Base-by-base conservation (phyloP, 805 yeast species). In the Nakazawaea anatomiae region DNA sequence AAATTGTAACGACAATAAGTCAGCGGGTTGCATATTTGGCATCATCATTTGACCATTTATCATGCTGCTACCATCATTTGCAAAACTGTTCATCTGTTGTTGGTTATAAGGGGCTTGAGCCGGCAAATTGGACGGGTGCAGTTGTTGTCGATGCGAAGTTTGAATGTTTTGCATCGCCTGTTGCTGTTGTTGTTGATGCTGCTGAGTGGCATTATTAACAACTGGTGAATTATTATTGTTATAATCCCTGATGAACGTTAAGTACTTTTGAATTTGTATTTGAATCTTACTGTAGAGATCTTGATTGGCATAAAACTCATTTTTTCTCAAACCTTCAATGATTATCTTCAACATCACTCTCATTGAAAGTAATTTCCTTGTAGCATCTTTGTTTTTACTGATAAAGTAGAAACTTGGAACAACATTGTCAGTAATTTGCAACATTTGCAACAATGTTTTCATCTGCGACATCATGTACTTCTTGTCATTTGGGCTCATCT, bases 321-420 rank as follows among this genome's bases (percentile, higher is more conserved):
- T 85, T 55, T 80, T 74, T 52, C 82, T 77, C 56, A 89, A 71
- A 44, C 79, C 82, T 47, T 88, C 94, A 57, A 84, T 68, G 54
- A 89, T 86, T 61, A 84, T 86, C 60, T 82, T 84, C 42, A 88
- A 82, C 84, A 89, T 84, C 54, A 82, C 76, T 66, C 89, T 83
- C 74, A 87, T 80, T 62, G 87, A 91, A 53, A 90, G 75, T 53
- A 90, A 76, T 57, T 87, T 79, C 59, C 80, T 82, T 1, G 96
- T 85, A 8, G 88, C 91, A 46, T 83, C 87, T 46, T 75, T 77
- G 63, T 86, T 87, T 58, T 84, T 82, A 1, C 96, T 86, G 54
- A 88, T 72, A 52, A 85, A 77, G 61, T 79, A 89, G 59, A 87
- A 88, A 60, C 87, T 83, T 38, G 95, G 89, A 40, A 88, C 80